Evolutionary conservation across 169 alveolate species (phyloP).

Genomic region (Babesia bovis): DNA sequence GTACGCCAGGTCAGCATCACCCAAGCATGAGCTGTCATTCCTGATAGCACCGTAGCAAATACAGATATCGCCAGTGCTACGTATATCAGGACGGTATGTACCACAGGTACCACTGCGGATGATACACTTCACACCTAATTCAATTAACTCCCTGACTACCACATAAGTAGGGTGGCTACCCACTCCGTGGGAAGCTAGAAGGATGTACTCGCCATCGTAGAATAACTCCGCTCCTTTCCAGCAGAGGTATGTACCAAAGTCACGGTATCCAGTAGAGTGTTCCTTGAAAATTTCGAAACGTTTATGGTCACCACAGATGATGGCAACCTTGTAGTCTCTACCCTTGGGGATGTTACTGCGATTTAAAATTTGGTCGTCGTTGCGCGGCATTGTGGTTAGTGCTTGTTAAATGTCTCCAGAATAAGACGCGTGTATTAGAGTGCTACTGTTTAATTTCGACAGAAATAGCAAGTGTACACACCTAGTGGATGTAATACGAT

Average conservation of each 20-base stretch:
- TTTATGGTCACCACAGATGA: conserved; percentile 35
- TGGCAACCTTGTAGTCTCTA: conserved; percentile 45
- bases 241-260: conserved; percentile 37
- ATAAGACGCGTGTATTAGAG: no score
- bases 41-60: conserved; percentile 33
- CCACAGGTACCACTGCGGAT: conserved; percentile 34
- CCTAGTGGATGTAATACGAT: no score
- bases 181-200: conserved; percentile 35
- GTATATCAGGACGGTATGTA: conserved; percentile 15
- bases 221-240: conserved; percentile 43
- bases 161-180: conserved; percentile 25
- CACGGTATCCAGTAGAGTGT: conserved; percentile 8
- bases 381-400: not conserved
- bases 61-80: conserved; percentile 26
- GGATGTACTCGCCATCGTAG: conserved; percentile 28
- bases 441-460: no score
- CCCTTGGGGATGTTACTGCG: conserved; percentile 26
- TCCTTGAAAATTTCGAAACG: conserved; percentile 27
- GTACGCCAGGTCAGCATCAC: conserved; percentile 29
- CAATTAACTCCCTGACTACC: conserved; percentile 26
- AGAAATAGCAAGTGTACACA: no score
- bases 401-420: no score
- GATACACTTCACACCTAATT: conserved; percentile 37
- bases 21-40: conserved; percentile 16
- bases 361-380: not conserved